A percentile compares a stretch with the other conserved stretches of the same genome.
These are phyloP conservation scores for Hericium alpestre DNA, from an alignment of 768 basidiomycete species.

Conservation along the genomic window DNA sequence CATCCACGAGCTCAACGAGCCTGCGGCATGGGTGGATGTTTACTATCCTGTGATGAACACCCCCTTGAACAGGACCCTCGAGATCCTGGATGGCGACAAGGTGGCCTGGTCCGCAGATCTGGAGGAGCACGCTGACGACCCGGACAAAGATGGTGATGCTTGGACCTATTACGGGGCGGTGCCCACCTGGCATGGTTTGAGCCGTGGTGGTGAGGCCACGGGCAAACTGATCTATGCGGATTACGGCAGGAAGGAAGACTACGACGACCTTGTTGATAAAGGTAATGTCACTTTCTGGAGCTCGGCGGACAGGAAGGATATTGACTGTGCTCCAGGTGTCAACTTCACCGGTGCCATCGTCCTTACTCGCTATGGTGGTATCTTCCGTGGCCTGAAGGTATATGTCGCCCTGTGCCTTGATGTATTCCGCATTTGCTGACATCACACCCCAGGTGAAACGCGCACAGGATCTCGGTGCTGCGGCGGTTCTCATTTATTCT, in stretches of 20 bases:
- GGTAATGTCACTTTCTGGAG: slow-evolving; percentile 21
- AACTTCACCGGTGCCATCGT: slow-evolving; percentile 72
- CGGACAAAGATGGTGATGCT: slow-evolving; percentile 52
- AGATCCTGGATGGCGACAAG: slow-evolving; percentile 52
- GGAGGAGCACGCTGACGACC: slow-evolving; percentile 59
- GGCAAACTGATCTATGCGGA: slow-evolving; percentile 70
- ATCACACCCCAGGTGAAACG: slow-evolving; percentile 48
- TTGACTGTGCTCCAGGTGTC: slow-evolving; percentile 33
- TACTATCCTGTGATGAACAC: slow-evolving; percentile 88
- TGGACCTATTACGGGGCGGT: slow-evolving; percentile 54
- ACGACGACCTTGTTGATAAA: slow-evolving; percentile 48
- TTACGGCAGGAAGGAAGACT: slow-evolving; percentile 70
- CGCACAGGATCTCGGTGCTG: slow-evolving; percentile 75
- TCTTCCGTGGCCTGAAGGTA: slow-evolving; percentile 83
- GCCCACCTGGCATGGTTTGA: slow-evolving; percentile 81
- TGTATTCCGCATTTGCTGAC: neutral
- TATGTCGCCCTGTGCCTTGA: slow-evolving; percentile 1
- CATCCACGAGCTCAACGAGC: slow-evolving; percentile 32
- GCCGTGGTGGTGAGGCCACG: slow-evolving; percentile 61
- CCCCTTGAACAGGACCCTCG: slow-evolving; percentile 55
- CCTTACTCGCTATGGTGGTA: slow-evolving; percentile 63
- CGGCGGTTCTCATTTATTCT: slow-evolving; percentile 70
- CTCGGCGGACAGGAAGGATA: neutral
- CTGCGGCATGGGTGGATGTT: slow-evolving; percentile 72
- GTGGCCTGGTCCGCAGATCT: slow-evolving; percentile 63